Evolutionary conservation across 352 stramenopile genomes (phyloP).

Genomic region (Globisporangium paroecandrum): DNA sequence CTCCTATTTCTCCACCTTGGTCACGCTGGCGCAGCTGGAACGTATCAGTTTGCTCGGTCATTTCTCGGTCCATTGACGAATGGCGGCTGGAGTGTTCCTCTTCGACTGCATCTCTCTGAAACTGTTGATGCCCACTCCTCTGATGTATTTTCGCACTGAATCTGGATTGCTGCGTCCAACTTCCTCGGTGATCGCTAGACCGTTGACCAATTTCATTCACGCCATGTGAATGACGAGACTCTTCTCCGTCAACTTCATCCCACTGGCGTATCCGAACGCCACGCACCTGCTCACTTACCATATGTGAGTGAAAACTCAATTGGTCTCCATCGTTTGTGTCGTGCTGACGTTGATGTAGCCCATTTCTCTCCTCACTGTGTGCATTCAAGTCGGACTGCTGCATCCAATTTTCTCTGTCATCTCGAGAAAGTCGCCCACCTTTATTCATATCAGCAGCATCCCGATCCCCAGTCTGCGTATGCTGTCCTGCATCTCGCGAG

Average conservation of each 20-base stretch:
- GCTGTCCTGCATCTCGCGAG: neutral
- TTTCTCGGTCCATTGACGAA: neutral
- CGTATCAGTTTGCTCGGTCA: neutral
- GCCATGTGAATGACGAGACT: neutral
- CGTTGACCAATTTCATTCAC: neutral
- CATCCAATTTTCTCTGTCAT: neutral
- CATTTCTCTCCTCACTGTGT: neutral
- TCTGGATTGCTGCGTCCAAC: too few species aligned
- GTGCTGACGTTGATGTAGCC: neutral
- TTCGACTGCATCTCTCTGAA: neutral
- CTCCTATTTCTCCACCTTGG: neutral
- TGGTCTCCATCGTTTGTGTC: neutral
- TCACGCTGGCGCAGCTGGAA: neutral
- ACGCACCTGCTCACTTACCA: neutral
- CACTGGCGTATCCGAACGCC: neutral
- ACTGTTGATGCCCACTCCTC: neutral
- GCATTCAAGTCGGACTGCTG: neutral
- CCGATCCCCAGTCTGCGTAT: neutral
- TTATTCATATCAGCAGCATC: neutral
- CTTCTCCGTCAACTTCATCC: neutral
- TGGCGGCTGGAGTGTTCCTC: neutral
- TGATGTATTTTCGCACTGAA: neutral
- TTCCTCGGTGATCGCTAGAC: too few species aligned
- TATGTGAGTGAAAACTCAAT: neutral
- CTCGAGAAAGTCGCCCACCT: neutral